phyloP scores from a whole-genome alignment of 768 basidiomycete species.

The Tremella yokohamensis region DNA sequence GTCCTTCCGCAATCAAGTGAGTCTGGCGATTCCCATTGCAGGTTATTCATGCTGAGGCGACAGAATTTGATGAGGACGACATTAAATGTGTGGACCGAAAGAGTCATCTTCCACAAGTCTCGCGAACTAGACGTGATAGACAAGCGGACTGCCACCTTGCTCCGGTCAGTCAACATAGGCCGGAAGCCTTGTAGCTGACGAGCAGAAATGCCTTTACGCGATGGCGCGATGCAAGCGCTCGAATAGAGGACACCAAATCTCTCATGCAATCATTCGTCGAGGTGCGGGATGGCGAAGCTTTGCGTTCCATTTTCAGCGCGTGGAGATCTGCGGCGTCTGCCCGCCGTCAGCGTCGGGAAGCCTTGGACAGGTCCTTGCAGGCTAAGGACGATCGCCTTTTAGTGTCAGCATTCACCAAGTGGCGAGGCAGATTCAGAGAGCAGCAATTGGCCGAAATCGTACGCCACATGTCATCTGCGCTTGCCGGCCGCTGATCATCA shows the following conservation, averaged over 20 bases:
- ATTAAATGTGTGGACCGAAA: conserved; percentile 30
- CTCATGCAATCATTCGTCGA: conserved; percentile 18
- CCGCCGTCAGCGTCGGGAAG: not conserved
- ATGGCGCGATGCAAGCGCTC: conserved; percentile 8
- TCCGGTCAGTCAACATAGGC: conserved; percentile 10
- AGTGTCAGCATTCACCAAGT: conserved; percentile 13
- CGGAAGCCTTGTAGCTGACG: not conserved
- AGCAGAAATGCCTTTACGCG: conserved; percentile 17
- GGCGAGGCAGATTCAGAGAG: conserved; percentile 21
- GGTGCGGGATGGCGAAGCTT: not conserved
- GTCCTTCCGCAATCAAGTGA: conserved; percentile 14
- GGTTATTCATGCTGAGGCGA: not conserved
- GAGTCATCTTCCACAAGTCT: conserved; percentile 38
- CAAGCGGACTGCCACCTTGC: conserved; percentile 11
- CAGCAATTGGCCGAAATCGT: conserved; percentile 26
- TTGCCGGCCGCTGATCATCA: conserved; percentile 7
- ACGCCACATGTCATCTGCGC: not conserved
- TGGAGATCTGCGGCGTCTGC: not conserved
- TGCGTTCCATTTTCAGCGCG: not conserved
- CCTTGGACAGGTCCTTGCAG: not conserved
- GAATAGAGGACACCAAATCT: not conserved
- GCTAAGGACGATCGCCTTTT: conserved; percentile 8
- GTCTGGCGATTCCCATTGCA: not conserved
- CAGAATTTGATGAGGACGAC: conserved; percentile 15
- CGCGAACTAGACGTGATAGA: conserved; percentile 33